Percentiles rank a stretch among this genome's conserved stretches.
These are phyloP conservation scores for Nakazawaea holstii DNA, from an alignment of 805 yeast genomes.

Conservation along the genomic window DNA sequence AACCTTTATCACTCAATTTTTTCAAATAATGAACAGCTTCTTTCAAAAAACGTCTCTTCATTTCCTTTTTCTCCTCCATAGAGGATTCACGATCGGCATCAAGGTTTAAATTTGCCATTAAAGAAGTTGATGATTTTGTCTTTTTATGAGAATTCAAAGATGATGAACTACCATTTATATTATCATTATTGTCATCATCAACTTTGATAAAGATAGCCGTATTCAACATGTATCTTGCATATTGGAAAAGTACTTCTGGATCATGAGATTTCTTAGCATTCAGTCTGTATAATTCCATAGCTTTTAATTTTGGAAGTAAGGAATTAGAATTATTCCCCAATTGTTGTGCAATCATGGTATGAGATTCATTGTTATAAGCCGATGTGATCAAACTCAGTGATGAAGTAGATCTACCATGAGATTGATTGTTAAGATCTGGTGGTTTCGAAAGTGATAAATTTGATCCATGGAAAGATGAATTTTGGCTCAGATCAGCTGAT, in stretches of 20 bases:
- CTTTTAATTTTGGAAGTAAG: conserved; percentile 70
- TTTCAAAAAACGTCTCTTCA: conserved; percentile 55
- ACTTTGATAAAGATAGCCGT: conserved; percentile 64
- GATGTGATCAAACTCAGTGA: conserved; percentile 1
- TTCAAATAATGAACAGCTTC: conserved; percentile 73
- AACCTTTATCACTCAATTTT: conserved; percentile 72
- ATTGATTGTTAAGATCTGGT: background rate
- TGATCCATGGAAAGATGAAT: background rate
- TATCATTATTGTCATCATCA: conserved; percentile 12
- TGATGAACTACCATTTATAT: background rate
- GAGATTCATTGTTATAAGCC: conserved; percentile 6
- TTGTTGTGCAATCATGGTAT: conserved; percentile 10
- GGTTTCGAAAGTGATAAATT: background rate
- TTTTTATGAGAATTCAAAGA: conserved; percentile 16
- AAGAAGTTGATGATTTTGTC: conserved; percentile 19
- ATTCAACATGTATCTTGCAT: conserved; percentile 85
- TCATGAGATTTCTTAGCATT: conserved; percentile 84
- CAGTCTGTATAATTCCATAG: conserved; percentile 80
- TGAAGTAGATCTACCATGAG: background rate
- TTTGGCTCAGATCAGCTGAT: background rate
- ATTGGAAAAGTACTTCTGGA: conserved; percentile 81
- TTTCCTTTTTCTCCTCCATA: conserved; percentile 23
- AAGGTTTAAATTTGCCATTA: conserved; percentile 11
- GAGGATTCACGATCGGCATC: background rate
- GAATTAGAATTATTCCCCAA: conserved; percentile 19